These are phyloP conservation scores for Cucumis sativus DNA, from an alignment of 306 rosid species.

Conservation along the genomic window DNA sequence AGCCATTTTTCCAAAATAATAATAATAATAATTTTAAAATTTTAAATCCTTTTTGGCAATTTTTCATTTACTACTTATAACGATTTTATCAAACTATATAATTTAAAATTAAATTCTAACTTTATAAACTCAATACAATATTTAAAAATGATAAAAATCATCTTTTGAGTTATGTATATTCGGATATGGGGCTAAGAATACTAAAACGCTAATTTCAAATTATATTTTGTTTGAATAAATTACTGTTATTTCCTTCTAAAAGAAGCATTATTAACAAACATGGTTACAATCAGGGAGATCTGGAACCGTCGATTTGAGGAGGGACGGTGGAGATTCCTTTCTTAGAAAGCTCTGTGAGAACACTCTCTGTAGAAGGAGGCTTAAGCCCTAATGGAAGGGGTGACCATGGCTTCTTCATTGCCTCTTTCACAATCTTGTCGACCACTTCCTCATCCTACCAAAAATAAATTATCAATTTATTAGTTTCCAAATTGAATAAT, in stretches of 20 bases:
- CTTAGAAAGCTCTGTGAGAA: constrained; percentile 58
- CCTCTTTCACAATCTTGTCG: constrained; percentile 74
- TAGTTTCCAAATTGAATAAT: not conserved
- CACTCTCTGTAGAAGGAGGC: constrained; percentile 74
- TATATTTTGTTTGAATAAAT: too few species aligned
- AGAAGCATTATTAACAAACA: not conserved
- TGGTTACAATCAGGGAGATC: constrained; percentile 4
- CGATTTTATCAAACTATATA: too few species aligned
- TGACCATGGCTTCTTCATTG: constrained; percentile 81
- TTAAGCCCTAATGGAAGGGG: constrained; percentile 88
- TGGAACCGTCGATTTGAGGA: constrained; percentile 26
- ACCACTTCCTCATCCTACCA: constrained; percentile 81
- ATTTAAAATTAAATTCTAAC: too few species aligned
- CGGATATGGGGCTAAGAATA: too few species aligned
- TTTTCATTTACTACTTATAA: too few species aligned
- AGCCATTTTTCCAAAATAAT: too few species aligned
- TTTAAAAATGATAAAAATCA: too few species aligned
- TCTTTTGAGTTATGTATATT: too few species aligned
- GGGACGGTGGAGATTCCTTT: constrained; percentile 70
- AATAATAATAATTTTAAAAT: too few species aligned
- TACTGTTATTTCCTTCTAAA: not conserved
- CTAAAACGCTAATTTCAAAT: too few species aligned
- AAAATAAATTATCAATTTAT: not conserved
- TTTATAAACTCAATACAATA: too few species aligned
- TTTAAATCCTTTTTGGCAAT: too few species aligned